phyloP scores from a whole-genome alignment of 345 rosid genomes.

The Laguncularia racemosa region DNA sequence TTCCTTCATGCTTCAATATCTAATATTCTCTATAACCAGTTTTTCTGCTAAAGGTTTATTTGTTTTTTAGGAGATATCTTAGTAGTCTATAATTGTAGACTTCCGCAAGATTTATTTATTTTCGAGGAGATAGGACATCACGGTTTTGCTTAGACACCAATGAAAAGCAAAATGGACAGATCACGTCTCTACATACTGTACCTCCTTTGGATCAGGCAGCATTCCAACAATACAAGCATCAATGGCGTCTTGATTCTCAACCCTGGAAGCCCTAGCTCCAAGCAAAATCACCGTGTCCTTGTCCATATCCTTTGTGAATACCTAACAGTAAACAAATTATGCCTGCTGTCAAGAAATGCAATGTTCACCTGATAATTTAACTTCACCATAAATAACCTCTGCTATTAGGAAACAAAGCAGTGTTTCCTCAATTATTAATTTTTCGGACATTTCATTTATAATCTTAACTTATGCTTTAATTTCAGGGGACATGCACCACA shows the following conservation, averaged over 20 bases:
- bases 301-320: constrained; percentile 52
- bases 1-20: no score
- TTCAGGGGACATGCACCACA: not conserved
- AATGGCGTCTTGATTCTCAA: constrained; percentile 79
- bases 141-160: not conserved
- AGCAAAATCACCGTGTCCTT: constrained; percentile 46
- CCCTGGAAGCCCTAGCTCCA: constrained; percentile 80
- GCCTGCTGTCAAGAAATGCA: not conserved
- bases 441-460: not conserved
- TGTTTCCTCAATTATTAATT: constrained; percentile 2
- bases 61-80: no score
- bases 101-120: no score
- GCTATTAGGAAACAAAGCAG: not conserved
- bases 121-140: no score
- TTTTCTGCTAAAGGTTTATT: no score
- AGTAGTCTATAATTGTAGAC: no score
- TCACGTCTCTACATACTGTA: not conserved
- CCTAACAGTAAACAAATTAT: constrained; percentile 18
- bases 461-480: not conserved
- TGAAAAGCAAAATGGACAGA: not conserved
- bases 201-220: constrained; percentile 55
- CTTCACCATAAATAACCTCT: not conserved
- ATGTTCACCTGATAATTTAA: not conserved
- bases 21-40: no score
- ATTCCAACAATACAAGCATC: constrained; percentile 59